These are phyloP conservation scores for Penicillium parvum DNA, from an alignment of 495 filamentous ascomycete genomes.

Conservation along the genomic window DNA sequence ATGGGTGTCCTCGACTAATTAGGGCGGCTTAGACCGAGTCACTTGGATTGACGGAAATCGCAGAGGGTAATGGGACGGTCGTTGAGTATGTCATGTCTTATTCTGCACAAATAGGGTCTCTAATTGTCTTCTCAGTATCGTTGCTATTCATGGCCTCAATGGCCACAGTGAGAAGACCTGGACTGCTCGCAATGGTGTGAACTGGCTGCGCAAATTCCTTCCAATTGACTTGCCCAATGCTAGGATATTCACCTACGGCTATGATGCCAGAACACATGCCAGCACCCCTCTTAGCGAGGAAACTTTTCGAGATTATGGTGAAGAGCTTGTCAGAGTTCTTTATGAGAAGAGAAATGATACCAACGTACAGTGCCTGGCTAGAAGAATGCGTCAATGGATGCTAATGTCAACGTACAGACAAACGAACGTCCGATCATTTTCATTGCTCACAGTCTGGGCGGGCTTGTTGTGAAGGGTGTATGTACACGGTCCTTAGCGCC, in stretches of 20 bases:
- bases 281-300: background rate
- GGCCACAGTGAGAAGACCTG: slow-evolving; percentile 26
- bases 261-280: slow-evolving; percentile 17
- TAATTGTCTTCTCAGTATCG: slow-evolving; percentile 11
- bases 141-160: slow-evolving; percentile 28
- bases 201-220: slow-evolving; percentile 49
- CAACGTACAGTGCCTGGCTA: no score
- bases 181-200: slow-evolving; percentile 35
- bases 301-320: background rate
- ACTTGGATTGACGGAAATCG: background rate
- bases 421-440: background rate
- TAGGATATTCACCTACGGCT: slow-evolving; percentile 47
- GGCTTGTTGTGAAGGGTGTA: background rate
- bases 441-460: background rate
- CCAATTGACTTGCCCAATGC: slow-evolving; percentile 39
- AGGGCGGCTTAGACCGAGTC: no score
- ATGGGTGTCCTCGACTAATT: no score
- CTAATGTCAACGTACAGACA: no score
- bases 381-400: no score
- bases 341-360: background rate
- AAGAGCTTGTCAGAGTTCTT: background rate
- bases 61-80: background rate
- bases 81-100: background rate
- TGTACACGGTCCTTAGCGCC: background rate
- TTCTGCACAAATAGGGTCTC: background rate